Base-by-base conservation (phyloP, 352 stramenopile genomes). In the Phytophthora pluvialis region DNA sequence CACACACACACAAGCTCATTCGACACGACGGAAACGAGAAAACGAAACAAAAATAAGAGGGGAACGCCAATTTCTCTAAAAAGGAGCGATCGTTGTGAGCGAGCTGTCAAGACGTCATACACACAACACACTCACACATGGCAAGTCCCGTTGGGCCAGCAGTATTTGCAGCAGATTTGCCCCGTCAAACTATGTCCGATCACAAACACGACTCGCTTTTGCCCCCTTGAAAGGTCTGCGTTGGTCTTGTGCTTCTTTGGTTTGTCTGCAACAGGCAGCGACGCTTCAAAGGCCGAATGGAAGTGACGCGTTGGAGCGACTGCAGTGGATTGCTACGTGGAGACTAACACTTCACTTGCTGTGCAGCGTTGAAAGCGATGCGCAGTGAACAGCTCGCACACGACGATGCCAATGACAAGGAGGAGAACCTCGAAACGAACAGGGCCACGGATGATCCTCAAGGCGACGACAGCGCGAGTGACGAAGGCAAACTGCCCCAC, bases 111-210 rank as follows among this genome's bases (percentile, higher is more conserved):
- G 47, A 65, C 44, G 53, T 25, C 39, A 72, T 38, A 79, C 33
- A 72, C 46, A 67, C 43, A 73, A 40, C 64, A 77, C 53, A 74
- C 21, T 2, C 48, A 77, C 15, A 69, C 12, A 65, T 35, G 69
- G 36, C 44, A 47, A 51, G 39, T 32, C 16, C 32, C 28, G 44
- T 51, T 44, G 49, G 60, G 53, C 55, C 69, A 61, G 58, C 48
- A 60, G 11, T 54, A 13, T 56, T 54, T 39, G 45, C 44, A 55
- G 28, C 54, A 55, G 50, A 42, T 56, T 32, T 60, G 56, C 42
- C 35, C 46, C 21, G 48, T 49, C 33, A 5, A 54, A 47, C 50
- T 70, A 60, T 64, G 43, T 39, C 25, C 36, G 44, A 67, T 62
- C 50, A 63, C 56, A 67, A 51, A 70, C 50, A 66, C 64, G 42